Conservation (phyloP, 495 filamentous ascomycete genomes). For the Hyaloscypha hepaticicola region DNA sequence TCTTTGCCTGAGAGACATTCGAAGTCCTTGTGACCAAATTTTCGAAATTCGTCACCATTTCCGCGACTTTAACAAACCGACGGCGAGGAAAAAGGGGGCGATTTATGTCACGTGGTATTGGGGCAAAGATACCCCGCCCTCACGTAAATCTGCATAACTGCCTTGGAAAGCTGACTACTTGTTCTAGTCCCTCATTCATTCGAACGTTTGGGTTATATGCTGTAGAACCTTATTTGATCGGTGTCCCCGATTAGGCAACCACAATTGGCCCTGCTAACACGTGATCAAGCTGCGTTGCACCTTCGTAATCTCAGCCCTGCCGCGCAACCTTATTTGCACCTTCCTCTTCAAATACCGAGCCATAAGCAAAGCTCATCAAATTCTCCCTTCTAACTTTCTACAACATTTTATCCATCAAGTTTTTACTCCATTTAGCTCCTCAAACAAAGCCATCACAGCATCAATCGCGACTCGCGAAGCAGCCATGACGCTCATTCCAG, state of each 20-base stretch:
- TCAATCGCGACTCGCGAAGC: neutral
- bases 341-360: too few relatives aligned
- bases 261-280: neutral
- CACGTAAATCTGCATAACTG: neutral
- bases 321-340: neutral
- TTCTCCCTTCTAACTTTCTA: neutral
- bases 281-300: neutral
- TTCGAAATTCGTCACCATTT: too few relatives aligned
- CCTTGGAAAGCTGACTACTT: neutral
- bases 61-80: too few relatives aligned
- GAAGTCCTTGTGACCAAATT: too few relatives aligned
- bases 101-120: neutral
- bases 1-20: too few relatives aligned
- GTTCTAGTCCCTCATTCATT: neutral
- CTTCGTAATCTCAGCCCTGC: neutral
- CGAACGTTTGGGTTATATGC: neutral
- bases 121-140: neutral
- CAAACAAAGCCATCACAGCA: neutral
- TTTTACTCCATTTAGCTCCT: neutral
- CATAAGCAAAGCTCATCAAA: neutral
- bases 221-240: neutral
- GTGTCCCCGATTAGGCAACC: neutral
- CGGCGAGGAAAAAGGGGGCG: neutral
- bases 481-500: conserved; percentile 11
- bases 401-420: neutral